These are phyloP conservation scores for Fusarium continuum DNA, from an alignment of 2,329 filamentous ascomycete genomes.

Conservation along the genomic window DNA sequence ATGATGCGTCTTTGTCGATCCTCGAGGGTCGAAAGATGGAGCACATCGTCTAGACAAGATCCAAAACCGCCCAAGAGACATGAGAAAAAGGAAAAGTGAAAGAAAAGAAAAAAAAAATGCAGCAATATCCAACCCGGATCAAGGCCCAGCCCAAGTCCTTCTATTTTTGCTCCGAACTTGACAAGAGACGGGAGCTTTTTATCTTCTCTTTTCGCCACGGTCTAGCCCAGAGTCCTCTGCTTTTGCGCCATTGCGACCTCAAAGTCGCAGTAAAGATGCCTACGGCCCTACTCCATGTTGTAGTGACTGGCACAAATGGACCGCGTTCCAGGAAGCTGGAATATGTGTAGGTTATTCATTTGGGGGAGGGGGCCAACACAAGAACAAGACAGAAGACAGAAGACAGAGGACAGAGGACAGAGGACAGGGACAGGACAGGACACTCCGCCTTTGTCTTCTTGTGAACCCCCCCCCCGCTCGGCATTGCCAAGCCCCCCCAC, in stretches of 20 bases:
- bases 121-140: not conserved
- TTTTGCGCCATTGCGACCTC: conserved; percentile 28
- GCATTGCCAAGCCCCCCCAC: no score
- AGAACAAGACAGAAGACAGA: no score
- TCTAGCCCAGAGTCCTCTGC: not conserved
- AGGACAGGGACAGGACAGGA: no score
- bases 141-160: not conserved
- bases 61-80: conserved; percentile 11
- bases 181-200: no score
- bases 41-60: conserved; percentile 31
- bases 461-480: no score
- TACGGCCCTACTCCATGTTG: conserved; percentile 6
- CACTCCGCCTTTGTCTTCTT: no score
- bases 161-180: no score
- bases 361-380: no score
- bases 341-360: no score
- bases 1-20: conserved; percentile 31
- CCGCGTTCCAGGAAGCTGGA: conserved; percentile 28
- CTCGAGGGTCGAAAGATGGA: conserved; percentile 23
- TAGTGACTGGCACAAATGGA: not conserved
- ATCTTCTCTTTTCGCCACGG: not conserved
- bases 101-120: not conserved
- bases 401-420: no score
- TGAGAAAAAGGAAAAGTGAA: not conserved
- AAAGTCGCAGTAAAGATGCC: conserved; percentile 27